Evolutionary conservation across 2,329 filamentous ascomycete species (phyloP).

Genomic region (Curvularia hawaiiensis): DNA sequence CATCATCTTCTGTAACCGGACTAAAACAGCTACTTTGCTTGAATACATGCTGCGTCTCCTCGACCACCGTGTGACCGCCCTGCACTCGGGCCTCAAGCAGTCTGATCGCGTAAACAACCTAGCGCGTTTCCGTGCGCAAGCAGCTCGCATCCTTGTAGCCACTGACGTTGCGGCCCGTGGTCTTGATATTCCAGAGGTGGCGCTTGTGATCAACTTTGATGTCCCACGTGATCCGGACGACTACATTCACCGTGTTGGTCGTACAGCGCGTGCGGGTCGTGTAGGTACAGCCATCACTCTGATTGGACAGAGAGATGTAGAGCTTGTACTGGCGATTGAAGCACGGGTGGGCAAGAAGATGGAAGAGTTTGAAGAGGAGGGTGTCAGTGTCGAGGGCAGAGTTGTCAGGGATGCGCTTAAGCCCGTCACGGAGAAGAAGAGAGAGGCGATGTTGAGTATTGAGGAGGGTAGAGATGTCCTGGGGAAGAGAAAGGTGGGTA

Average conservation of each 20-base stretch:
- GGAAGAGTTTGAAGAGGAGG: conserved; percentile 84
- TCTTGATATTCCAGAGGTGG: conserved; percentile 92
- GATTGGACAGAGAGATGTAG: conserved; percentile 90
- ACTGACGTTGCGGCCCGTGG: conserved; percentile 95
- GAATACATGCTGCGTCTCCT: conserved; percentile 87
- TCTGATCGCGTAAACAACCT: conserved; percentile 85
- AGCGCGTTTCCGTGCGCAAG: conserved; percentile 86
- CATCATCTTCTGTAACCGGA: conserved; percentile 96
- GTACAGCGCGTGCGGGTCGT: conserved; percentile 90
- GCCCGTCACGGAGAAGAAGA: conserved; percentile 92
- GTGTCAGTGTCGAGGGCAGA: conserved; percentile 90
- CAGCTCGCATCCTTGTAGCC: conserved; percentile 87
- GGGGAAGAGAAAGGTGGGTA: conserved; percentile 69
- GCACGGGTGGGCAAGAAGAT: conserved; percentile 78
- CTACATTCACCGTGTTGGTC: conserved; percentile 95
- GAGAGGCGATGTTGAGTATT: conserved; percentile 86
- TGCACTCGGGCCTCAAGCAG: conserved; percentile 88
- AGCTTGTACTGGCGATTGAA: conserved; percentile 90
- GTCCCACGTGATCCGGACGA: conserved; percentile 95
- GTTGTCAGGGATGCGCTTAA: conserved; percentile 86
- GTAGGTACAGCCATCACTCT: conserved; percentile 83
- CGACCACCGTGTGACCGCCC: conserved; percentile 85
- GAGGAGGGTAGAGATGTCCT: conserved; percentile 91
- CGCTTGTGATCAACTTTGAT: conserved; percentile 92
- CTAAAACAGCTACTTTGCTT: conserved; percentile 83